Evolutionary conservation across 441 rosid species (phyloP), one percentile per base, ranked within the genome.

Genomic region (Sinapis alba): DNA sequence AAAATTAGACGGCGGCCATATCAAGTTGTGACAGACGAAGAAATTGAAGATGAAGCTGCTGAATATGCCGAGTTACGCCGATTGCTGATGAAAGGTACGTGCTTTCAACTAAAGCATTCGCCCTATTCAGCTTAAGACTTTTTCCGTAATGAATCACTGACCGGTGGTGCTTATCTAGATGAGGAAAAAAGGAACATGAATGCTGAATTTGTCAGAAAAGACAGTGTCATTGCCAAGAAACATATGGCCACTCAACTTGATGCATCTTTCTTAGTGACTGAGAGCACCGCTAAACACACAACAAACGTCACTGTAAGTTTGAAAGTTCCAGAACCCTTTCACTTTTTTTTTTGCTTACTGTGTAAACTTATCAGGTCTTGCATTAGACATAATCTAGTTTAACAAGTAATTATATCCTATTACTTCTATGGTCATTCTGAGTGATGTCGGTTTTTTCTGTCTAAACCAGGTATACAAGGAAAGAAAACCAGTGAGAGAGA

Each of bases 21-120:
- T 41, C 91, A 80, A 79, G 87, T 89, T 74, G 97, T 88, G 86
- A 90, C 94, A 41, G 89, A 92, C 71, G 99, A 96, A 82, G 97
- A 92, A 81, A 83, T 82, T 79, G 97, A 93, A 84, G 99, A 96
- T 82, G 98, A 96, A 87, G 97, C 92, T 34, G 89, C 97, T 56
- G 99, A 96, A 85, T 97, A 90, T 21, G 94, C 96, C 11, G 97
- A 96, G 78, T 82, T 93, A 43, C 86, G 90, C 83, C 86, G 92
- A 82, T 80, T 96, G 88, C 98, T 96, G 75, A 85, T 96, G 98
- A 96, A 96, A 80, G 97, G 98, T 96, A 91, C 73, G 85, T 16
- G 43, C 65, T 79, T 65, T 65, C 28, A 38, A 47, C 62, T 34
- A 34, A 20, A 34, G 28, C 58, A 26, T 73, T 69, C 53, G 28